Evolutionary conservation across 2,329 filamentous ascomycete species (phyloP), one percentile per base, ranked within the genome.

Genomic region (Claviceps fusiformis): DNA sequence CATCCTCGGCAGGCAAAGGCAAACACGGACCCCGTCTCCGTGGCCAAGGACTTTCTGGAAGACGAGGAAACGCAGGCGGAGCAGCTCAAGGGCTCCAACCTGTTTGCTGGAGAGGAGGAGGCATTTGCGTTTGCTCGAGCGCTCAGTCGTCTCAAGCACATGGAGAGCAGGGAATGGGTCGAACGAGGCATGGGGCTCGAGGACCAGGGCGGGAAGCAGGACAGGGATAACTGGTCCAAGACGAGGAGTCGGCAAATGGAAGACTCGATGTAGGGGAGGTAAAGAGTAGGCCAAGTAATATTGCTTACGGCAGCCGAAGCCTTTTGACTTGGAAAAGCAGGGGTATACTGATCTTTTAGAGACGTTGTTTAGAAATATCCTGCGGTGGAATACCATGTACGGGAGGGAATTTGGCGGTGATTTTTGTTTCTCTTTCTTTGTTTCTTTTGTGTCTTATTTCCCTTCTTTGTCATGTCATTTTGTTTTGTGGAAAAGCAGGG

Each of bases 81-180:
- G 52, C 85, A 87, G 70, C 75, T 98, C 63, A 95, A 95, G 73
- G 85, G 84, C 61, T 89, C 85, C 46, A 88, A 81, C 60, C 81
- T 97, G 44, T 98, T 98, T 69, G 87, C 86, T 1, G 93, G 93
- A 45, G 93, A 96, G 56, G 93, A 98, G 73, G 93, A 98, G 71
- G 81, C 89, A 0, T 98, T 98, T 73, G 93, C 93, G 0, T 98
- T 98, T 74, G 90, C 90, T 29, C 76, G 93, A 54, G 93, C 93
- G 1, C 69, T 97, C 62, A 91, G 86, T 54, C 76, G 93, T 55
- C 72, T 98, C 58, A 86, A 77, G 54, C 90, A 97, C 71, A 98
- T 98, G 93, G 89, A 90, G 24, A 93, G 89, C 67, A 82, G 83
- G 68, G 87, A 96, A 68, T 98, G 93, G 93, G 87, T 97, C 3